Evolutionary conservation across 202 grass and related monocot genomes (phyloP).

Genomic region (Zizania palustris): DNA sequence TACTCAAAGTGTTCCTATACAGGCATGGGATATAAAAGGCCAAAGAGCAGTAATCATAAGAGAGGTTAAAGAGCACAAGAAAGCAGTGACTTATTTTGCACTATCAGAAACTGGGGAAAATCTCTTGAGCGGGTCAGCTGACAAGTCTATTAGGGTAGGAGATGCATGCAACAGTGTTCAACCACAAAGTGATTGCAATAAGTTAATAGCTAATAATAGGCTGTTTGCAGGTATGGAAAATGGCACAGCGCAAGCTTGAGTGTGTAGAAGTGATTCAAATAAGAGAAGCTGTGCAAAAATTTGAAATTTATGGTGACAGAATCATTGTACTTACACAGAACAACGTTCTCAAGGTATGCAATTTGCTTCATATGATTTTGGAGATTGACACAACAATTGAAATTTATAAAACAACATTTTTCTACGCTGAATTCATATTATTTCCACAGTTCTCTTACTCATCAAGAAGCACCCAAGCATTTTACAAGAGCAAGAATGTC

Average conservation of each 20-base stretch:
- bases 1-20: conserved; percentile 19
- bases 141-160: conserved; percentile 93
- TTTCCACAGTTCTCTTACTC: conserved; percentile 68
- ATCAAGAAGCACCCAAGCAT: conserved; percentile 72
- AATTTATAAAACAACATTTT: conserved; percentile 21
- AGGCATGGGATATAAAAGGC: conserved; percentile 97
- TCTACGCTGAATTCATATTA: conserved; percentile 24
- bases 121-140: conserved; percentile 82
- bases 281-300: conserved; percentile 77
- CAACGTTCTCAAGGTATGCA: conserved; percentile 65
- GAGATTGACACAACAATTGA: conserved; percentile 7
- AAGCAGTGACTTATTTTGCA: conserved; percentile 73
- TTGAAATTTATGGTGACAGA: conserved; percentile 65
- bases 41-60: conserved; percentile 73
- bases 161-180: conserved; percentile 24
- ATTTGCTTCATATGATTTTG: conserved; percentile 14
- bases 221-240: conserved; percentile 81
- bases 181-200: conserved; percentile 1
- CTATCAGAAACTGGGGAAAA: conserved; percentile 77
- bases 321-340: conserved; percentile 70
- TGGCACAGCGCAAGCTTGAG: conserved; percentile 77
- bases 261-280: conserved; percentile 84
- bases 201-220: conserved; percentile 7
- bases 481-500: conserved; percentile 83
- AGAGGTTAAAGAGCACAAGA: conserved; percentile 89